phyloP scores from a whole-genome alignment of 129 eudicot genomes.

The Silybum marianum region DNA sequence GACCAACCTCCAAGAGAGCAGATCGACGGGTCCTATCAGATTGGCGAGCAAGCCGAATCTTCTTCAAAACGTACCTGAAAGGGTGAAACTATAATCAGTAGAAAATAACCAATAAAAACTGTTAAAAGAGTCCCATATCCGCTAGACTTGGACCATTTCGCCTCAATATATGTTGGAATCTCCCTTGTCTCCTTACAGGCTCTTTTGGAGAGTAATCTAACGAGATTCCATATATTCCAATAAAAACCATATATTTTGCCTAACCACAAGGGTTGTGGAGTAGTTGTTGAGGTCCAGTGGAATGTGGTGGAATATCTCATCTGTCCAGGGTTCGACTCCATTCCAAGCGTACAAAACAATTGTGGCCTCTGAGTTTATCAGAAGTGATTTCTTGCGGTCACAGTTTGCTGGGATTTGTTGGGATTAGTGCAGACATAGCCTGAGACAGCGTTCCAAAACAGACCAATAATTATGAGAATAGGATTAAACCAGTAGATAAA shows the following conservation, averaged over 20 bases:
- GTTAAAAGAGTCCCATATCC: not conserved
- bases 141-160: not conserved
- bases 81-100: slow-evolving; percentile 2
- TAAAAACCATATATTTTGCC: not conserved
- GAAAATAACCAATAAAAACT: not conserved
- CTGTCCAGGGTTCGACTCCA: no score
- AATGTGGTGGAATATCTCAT: no score
- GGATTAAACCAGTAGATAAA: not conserved
- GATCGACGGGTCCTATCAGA: slow-evolving; percentile 86
- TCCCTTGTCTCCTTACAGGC: not conserved
- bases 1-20: slow-evolving; percentile 80
- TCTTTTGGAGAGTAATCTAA: not conserved
- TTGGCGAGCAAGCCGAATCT: slow-evolving; percentile 96
- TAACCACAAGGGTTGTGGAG: no score
- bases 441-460: not conserved
- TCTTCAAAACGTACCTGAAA: slow-evolving; percentile 80
- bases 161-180: not conserved
- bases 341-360: no score
- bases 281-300: no score
- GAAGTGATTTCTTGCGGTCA: no score
- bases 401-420: no score
- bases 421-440: no score
- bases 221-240: not conserved
- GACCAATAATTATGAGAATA: not conserved
- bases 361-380: no score